Evolutionary conservation across 2,329 filamentous ascomycete species (phyloP), one percentile per base, ranked within the genome.

Genomic region (Diaporthe amygdali): DNA sequence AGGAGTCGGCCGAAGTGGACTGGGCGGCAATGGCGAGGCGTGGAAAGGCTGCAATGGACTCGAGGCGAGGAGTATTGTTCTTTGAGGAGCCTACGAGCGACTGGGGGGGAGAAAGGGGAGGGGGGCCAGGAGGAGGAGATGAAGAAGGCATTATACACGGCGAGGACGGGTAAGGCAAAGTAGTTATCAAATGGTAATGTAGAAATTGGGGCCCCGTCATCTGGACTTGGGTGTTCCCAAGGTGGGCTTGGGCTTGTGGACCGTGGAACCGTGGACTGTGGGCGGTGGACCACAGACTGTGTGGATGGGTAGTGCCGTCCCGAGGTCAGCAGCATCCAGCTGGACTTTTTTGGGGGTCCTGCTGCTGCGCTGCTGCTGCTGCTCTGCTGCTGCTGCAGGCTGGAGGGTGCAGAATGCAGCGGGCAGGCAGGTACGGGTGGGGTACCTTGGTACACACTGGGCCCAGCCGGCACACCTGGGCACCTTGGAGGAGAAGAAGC

Each of bases 121-220:
- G 63, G 64, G 69, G 63, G 52, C 64, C 61, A 44, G 69, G 64
- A 54, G 71, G 66, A 71, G 70, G 67, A 70, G 70, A 73, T 30
- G 63, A 69, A 47, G 72, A 70, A 44, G 72, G 72, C 72, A 73
- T 73, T 68, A 56, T 73, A 54, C 71, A 55, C 61, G 10, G 49
- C 55, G 47, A 59, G 37, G 61, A 44, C 67, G 37, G 41, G 34
- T 55, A 56, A 37, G 64, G 68, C 49, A 61, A 67, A 61, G 64
- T 66, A 52, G 67, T 71, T 71, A 71, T 71, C 68, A 63, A 63
- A 63, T 64, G 56, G 52, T 51, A 41, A 72, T 41, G 51, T 47
- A 59, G 64, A 68, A 64, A 71, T 73, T 71, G 71, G 71, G 70
- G 70, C 30, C 66, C 64, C 54, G 63, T 72, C 71, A 72, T 71